Base-by-base conservation (phyloP, 352 stramenopile species). In the Phytophthora niederhauseri region DNA sequence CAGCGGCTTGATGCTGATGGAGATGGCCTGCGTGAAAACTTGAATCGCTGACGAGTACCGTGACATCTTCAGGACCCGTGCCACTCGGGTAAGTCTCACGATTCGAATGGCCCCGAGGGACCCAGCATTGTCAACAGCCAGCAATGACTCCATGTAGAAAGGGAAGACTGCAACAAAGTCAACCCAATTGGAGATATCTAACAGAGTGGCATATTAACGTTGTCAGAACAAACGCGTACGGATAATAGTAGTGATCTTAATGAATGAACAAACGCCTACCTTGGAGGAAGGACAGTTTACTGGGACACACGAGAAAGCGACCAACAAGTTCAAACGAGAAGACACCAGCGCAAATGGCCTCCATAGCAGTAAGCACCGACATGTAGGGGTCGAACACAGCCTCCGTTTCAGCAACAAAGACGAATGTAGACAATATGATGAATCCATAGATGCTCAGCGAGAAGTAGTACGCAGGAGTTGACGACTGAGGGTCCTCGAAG, bases 61-160 rank as follows among this genome's bases (percentile, higher is more conserved):
- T 19, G 88, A 95, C 73, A 97, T 91, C 68, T 96, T 96, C 45
- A 97, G 75, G 19, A 97, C 87, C 11, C 91, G 84, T 1, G 87
- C 84, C 1, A 97, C 87, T 11, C 90, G 85, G 7, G 84, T 89
- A 52, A 97, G 85, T 2, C 91, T 87, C 6, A 96, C 82, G 43
- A 97, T 91, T 31, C 91, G 81, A 52, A 97, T 86, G 15, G 90
- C 87, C 4, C 83, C 82, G 20, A 94, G 85, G 11, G 77, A 87
- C 5, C 73, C 69, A 4, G 78, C 82, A 65, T 91, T 91, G 51
- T 93, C 80, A 3, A 92, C 63, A n/a, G 62, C 58, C n/a, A 94
- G 64, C 17, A 94, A 67, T 1, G 69, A 70, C 48, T 97, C 90
- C 48, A 97, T 49, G 56, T 94, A 97, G 63, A 86, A 97, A 5